A percentile compares a stretch with the other conserved stretches of the same genome.
Evolutionary conservation across 352 stramenopile species (phyloP).

Genomic region (Pythium volutum): DNA sequence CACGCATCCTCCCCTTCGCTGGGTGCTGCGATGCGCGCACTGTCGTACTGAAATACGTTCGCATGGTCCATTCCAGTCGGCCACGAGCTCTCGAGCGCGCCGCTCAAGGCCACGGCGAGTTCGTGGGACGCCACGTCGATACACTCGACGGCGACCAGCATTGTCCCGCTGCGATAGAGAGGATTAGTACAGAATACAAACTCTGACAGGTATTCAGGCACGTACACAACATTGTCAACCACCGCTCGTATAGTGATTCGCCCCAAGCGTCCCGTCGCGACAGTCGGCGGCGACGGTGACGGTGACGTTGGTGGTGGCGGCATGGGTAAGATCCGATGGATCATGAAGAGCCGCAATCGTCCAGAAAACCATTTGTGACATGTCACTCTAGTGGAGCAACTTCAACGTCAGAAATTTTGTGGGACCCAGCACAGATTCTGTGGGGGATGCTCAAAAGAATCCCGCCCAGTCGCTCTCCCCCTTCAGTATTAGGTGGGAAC

Average conservation of each 20-base stretch:
- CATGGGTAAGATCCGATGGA: neutral
- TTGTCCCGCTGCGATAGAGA: constrained; percentile 2
- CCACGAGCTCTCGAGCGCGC: constrained; percentile 8
- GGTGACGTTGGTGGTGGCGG: neutral
- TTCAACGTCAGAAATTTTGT: neutral
- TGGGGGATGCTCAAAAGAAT: neutral
- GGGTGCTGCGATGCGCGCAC: no score
- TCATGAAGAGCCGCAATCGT: neutral
- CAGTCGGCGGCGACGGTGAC: neutral
- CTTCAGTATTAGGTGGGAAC: no score
- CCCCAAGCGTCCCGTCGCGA: constrained; percentile 18
- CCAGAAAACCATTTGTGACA: neutral
- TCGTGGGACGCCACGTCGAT: neutral
- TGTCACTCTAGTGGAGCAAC: constrained; percentile 4
- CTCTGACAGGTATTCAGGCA: neutral
- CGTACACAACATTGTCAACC: constrained; percentile 16
- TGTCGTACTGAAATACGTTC: neutral
- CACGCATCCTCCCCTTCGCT: neutral
- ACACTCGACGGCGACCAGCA: constrained; percentile 14
- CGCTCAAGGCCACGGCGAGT: neutral
- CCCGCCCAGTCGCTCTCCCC: no score
- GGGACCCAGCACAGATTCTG: no score
- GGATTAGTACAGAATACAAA: neutral
- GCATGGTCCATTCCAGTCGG: neutral
- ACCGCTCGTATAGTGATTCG: constrained; percentile 4